Conservation (phyloP, 208 protist genomes). For the Acanthamoeba culbertsoni region DNA sequence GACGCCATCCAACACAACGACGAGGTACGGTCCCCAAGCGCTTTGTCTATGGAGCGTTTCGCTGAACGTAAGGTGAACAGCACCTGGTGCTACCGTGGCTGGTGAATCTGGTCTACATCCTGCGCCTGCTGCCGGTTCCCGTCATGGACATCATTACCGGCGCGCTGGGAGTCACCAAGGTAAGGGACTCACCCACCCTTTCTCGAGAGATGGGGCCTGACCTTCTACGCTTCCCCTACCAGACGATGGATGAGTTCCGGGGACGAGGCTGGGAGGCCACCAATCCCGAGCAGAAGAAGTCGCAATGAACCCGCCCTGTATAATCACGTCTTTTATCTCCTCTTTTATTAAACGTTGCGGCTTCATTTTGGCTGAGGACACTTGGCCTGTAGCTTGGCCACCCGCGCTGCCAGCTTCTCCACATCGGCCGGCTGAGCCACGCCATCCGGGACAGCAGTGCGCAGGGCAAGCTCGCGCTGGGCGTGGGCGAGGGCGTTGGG, state of each 20-base stretch:
- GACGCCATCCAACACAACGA: neutral
- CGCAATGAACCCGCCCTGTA: no score
- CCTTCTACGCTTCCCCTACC: neutral
- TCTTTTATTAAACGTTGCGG: no score
- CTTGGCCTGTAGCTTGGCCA: no score
- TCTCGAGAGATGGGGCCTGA: no score
- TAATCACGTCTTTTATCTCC: no score
- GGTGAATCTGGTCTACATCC: neutral
- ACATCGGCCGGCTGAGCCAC: no score
- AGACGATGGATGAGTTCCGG: conserved; percentile 30
- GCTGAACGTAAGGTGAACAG: neutral
- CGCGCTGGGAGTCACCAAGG: neutral
- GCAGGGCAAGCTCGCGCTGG: neutral
- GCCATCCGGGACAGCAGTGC: no score
- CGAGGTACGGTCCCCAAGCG: neutral
- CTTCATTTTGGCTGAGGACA: no score
- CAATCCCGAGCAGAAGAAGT: no score
- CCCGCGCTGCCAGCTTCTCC: no score
- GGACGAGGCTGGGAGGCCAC: neutral
- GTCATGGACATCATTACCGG: neutral
- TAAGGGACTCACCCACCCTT: neutral
- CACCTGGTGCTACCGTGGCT: conserved; percentile 18
- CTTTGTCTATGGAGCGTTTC: neutral
- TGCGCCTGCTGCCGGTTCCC: neutral
- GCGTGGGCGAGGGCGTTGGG: neutral